Percentiles rank a stretch among this genome's conserved stretches.
Evolutionary conservation across 495 filamentous ascomycete genomes (phyloP).

Genomic region (Elaphomyces granulatus): DNA sequence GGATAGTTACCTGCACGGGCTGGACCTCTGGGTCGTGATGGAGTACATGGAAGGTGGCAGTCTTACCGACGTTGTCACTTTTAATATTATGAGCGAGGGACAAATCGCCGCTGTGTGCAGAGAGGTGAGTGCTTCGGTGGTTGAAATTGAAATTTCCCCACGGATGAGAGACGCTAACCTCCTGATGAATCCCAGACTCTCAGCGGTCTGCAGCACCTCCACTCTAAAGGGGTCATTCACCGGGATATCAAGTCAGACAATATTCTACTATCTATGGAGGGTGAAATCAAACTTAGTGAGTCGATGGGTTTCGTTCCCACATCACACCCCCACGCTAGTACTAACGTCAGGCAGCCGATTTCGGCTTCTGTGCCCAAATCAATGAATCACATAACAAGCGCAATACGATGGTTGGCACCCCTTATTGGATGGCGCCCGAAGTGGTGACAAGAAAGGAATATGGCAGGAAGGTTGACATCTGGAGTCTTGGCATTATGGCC

Average conservation of each 20-base stretch:
- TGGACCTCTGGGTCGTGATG: conserved; percentile 98
- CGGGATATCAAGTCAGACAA: conserved; percentile 99
- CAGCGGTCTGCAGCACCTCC: conserved; percentile 82
- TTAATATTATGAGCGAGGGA: conserved; percentile 95
- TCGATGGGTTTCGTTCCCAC: conserved; percentile 10
- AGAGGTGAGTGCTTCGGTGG: conserved; percentile 41
- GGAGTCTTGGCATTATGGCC: conserved; percentile 98
- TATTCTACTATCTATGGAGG: conserved; percentile 85
- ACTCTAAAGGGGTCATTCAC: conserved; percentile 96
- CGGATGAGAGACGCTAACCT: no score
- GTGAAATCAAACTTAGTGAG: conserved; percentile 95
- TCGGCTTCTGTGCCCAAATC: conserved; percentile 97
- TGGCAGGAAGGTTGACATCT: conserved; percentile 96
- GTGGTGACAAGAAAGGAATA: conserved; percentile 97
- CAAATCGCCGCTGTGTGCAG: conserved; percentile 93
- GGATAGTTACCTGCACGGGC: conserved; percentile 77
- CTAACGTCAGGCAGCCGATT: conserved; percentile 61
- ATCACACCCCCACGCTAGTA: no score
- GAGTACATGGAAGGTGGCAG: conserved; percentile 99
- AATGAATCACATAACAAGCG: conserved; percentile 94
- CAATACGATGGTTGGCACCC: conserved; percentile 97
- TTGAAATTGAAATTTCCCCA: no score
- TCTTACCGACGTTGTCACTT: conserved; percentile 94
- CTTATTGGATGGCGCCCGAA: conserved; percentile 99
- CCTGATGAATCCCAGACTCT: conserved; percentile 43